Percentiles rank a stretch among this genome's conserved stretches.
Conservation (phyloP, 2,329 filamentous ascomycete genomes). For the Sarocladium oryzae region DNA sequence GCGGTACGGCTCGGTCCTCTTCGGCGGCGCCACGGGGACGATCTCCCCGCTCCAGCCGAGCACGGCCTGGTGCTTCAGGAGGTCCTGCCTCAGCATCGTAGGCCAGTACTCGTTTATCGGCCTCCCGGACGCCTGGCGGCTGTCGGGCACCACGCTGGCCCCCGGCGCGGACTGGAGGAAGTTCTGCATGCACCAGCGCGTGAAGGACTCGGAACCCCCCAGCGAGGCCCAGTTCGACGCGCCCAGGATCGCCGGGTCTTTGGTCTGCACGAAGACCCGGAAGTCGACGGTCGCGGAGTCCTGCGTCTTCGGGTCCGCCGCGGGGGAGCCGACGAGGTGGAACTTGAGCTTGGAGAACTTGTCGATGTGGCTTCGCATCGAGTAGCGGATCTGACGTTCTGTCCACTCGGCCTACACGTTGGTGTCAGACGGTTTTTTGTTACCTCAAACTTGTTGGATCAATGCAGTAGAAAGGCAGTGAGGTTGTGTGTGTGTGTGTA, state of each 20-base stretch:
- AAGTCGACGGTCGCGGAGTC: constrained; percentile 39
- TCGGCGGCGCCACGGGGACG: constrained; percentile 17
- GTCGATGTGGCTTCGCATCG: constrained; percentile 8
- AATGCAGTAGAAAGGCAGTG: too few relatives aligned
- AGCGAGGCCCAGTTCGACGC: constrained; percentile 21
- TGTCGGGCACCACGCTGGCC: constrained; percentile 29
- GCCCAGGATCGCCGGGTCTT: constrained; percentile 13
- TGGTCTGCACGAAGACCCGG: constrained; percentile 36
- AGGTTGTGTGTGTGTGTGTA: background rate
- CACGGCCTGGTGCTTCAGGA: constrained; percentile 19
- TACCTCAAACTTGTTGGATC: too few relatives aligned
- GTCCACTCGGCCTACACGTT: constrained; percentile 3
- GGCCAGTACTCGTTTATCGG: constrained; percentile 12
- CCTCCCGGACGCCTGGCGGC: constrained; percentile 25
- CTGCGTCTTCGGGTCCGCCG: constrained; percentile 30
- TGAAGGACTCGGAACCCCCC: constrained; percentile 21
- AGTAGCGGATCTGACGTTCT: constrained; percentile 8
- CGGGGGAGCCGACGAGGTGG: constrained; percentile 11
- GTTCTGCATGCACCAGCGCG: constrained; percentile 30
- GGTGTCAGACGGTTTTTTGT: background rate
- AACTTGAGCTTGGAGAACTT: constrained; percentile 10
- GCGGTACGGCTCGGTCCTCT: constrained; percentile 15
- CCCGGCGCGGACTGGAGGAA: constrained; percentile 35
- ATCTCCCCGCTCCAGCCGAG: constrained; percentile 16
- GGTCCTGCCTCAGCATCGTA: constrained; percentile 15